Conservation (phyloP, 208 protist species). For the Wallacemonas sp. region DNA sequence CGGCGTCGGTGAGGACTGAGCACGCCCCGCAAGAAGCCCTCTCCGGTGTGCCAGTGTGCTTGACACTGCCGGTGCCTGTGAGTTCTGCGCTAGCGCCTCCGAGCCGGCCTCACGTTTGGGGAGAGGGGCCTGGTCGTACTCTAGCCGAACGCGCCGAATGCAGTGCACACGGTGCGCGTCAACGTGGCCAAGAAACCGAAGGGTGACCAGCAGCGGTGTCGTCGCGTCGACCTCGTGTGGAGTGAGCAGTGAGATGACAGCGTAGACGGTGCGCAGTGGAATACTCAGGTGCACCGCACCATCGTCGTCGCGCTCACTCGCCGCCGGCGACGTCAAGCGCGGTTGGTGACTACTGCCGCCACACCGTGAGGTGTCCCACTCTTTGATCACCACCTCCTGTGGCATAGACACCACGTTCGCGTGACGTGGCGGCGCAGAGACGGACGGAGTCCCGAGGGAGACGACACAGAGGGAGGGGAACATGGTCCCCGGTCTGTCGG, state of each 20-base stretch:
- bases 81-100: too few relatives aligned
- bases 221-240: constrained; percentile 1
- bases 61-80: too few relatives aligned
- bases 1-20: neutral
- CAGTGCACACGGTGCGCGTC: constrained; percentile 46
- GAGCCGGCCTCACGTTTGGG: too few relatives aligned
- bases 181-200: constrained; percentile 58
- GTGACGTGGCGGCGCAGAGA: neutral
- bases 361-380: constrained; percentile 34
- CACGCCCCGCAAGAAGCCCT: too few relatives aligned
- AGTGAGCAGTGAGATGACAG: constrained; percentile 43
- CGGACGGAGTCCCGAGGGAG: constrained; percentile 34
- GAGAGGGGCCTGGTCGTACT: constrained; percentile 23
- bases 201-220: constrained; percentile 44
- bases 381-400: constrained; percentile 35
- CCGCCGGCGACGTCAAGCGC: too few relatives aligned
- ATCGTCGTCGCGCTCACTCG: neutral
- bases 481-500: constrained; percentile 20
- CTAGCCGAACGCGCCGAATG: constrained; percentile 41
- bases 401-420: neutral
- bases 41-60: too few relatives aligned
- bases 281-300: constrained; percentile 11
- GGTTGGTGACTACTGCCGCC: too few relatives aligned
- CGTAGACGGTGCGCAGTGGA: constrained; percentile 49
- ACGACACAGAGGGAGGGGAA: constrained; percentile 61